Base-by-base conservation (phyloP, 441 rosid genomes). In the Pelargonium myrrhifolium region DNA sequence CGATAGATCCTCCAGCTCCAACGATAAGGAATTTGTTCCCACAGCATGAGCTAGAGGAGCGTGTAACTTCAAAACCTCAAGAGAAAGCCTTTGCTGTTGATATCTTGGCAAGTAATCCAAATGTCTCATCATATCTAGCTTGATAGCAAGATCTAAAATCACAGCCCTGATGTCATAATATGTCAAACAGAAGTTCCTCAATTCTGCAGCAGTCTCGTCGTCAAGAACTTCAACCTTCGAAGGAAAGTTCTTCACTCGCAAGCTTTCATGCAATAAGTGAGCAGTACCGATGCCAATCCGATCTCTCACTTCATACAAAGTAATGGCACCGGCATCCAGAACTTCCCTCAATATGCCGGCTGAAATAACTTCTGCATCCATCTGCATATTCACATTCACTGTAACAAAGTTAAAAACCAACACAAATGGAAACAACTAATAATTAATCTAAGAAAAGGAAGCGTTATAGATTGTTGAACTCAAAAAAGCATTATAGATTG, bases 291-390 rank as follows among this genome's bases (percentile, higher is more conserved):
- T 78, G 68, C 99, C 91, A 11, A 89, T 81, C 51, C 81, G 84
- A 65, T 89, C 91, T 74, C 92, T 77, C 42, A 89, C 86, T 78
- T 88, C 85, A 3, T 75, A 68, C 35, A 88, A 79, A 18, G 96
- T 80, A 61, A 89, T 78, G 0, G 82, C 91, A 40, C 91, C 87
- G 0, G 86, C 86, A 66, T 88, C 94, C 9, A 94, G 76, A 14
- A 79, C 84, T 59, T 88, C 94, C 45, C 84, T 76, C 75, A 94
- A 67, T 65, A 94, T 74, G 59, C 97, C 87, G 17, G 98, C 97
- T 10, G 99, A 92, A 69, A 94, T 89, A 17, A 92, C 98, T 83
- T 94, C 98, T 7, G 94, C 97, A 76, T 92, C 98, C 99, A 92
- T 92, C 98, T 94, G 79, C 70, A 73, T 66, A 71, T 65, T 76